Base-by-base conservation (phyloP, 257 asterid species). In the Knoxia roxburghii region DNA sequence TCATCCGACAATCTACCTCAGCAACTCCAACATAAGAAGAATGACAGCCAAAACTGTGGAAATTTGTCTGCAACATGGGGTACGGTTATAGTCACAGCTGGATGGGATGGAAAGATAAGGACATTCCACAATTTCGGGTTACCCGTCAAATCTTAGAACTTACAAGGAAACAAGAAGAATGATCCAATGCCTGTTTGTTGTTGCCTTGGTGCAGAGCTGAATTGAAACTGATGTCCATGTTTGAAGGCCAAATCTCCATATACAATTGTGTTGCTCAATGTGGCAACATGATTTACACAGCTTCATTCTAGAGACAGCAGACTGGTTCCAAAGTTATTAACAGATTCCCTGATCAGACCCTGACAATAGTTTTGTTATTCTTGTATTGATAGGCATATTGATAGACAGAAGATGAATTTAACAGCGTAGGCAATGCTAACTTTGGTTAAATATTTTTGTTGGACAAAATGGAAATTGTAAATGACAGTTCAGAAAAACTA, bases 81-180 rank as follows among this genome's bases (percentile, higher is more conserved):
- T 41, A 87, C 87, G 5, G 95, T 84, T 60, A 80, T 91, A 32
- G 87, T 87, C 67, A 82, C 95, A 2, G 98, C 80, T 26, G 75
- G 87, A 45, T 49, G 62, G 58, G 95, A 89, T 68, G 95, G 96
- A 39, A 89, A 72, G 64, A 91, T 91, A 69, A 81, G 85, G 77
- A 84, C 89, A n/a, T 91, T 87, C 82, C 92, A 83, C 66, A 89
- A 87, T 74, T 89, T 83, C 41, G 96, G 98, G 62, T 76, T 86
- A 82, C 96, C 94, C 0, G 69, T 79, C 8, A 80, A 79, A 60
- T 32, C 58, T 32, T 84, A 84, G 81, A 75, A 58, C 40, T 51
- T 52, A 27, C 40, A 15, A 11, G 35, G n/a, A 18, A 57, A 30
- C 11, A 13, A 6, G 64, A 18, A 7, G 15, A 41, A 40, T 27